Conservation (phyloP, 495 filamentous ascomycete genomes). For the Aspergillus kassunensis region DNA sequence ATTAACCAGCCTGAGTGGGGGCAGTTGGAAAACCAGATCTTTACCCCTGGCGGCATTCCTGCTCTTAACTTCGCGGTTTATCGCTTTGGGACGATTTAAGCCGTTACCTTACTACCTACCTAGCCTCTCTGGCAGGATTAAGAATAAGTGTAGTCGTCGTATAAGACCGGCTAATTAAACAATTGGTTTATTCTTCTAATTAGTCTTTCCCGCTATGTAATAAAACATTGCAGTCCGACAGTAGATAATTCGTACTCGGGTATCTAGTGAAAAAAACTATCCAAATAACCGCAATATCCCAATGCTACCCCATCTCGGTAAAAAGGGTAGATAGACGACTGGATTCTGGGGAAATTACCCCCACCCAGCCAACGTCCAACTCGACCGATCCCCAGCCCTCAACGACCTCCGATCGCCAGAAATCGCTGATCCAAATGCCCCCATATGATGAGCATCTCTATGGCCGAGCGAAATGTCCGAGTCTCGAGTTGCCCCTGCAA, state of each 20-base stretch:
- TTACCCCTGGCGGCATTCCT: slow-evolving; percentile 56
- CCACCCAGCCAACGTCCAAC: slow-evolving; percentile 81
- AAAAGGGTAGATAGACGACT: background rate
- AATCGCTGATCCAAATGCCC: slow-evolving; percentile 21
- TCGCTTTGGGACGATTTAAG: slow-evolving; percentile 45
- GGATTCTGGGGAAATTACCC: slow-evolving; percentile 46
- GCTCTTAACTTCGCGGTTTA: slow-evolving; percentile 65
- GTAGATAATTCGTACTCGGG: slow-evolving; percentile 1
- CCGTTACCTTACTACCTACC: too few species aligned
- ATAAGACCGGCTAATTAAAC: too few species aligned
- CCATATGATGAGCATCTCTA: slow-evolving; percentile 23
- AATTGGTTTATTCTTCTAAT: background rate
- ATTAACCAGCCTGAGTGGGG: slow-evolving; percentile 81
- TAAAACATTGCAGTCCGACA: background rate
- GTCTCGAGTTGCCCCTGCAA: slow-evolving; percentile 64
- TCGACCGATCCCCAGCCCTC: slow-evolving; percentile 53
- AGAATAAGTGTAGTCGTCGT: too few species aligned
- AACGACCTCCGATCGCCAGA: slow-evolving; percentile 41
- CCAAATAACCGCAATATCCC: background rate
- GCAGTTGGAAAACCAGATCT: slow-evolving; percentile 55
- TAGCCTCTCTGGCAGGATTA: too few species aligned
- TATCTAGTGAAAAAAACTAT: slow-evolving; percentile 3
- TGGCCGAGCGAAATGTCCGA: slow-evolving; percentile 36
- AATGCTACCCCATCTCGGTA: background rate
- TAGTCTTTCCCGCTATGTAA: too few species aligned